phyloP scores from a whole-genome alignment of 2,329 filamentous ascomycete species.

The Aspergillus tubingensis region DNA sequence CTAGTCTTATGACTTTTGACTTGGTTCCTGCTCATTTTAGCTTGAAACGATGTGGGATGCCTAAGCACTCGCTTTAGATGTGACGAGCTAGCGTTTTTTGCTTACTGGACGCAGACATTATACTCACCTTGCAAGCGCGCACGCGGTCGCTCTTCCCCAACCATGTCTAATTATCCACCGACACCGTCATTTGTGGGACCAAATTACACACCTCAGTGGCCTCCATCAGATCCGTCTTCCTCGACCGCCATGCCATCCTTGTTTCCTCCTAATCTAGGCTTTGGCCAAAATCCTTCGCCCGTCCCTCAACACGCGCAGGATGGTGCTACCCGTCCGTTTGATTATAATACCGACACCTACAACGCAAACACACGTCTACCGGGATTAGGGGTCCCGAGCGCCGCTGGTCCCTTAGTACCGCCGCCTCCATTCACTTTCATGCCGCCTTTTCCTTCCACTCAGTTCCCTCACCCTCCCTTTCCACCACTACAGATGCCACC shows the following conservation, averaged over 20 bases:
- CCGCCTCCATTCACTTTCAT: conserved; percentile 34
- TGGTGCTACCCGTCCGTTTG: conserved; percentile 17
- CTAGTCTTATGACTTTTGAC: conserved; percentile 1
- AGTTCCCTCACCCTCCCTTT: conserved; percentile 33
- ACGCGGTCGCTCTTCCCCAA: conserved; percentile 9
- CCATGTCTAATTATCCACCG: conserved; percentile 53
- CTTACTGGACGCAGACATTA: conserved; percentile 9
- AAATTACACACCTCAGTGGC: conserved; percentile 41
- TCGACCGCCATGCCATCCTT: conserved; percentile 26
- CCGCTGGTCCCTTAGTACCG: conserved; percentile 24
- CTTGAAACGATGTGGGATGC: conserved; percentile 25
- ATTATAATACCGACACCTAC: conserved; percentile 28
- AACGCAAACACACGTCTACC: conserved; percentile 35
- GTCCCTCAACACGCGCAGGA: conserved; percentile 24
- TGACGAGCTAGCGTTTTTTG: conserved; percentile 8
- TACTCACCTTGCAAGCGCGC: background rate
- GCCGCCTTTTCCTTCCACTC: conserved; percentile 37
- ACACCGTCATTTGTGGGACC: conserved; percentile 46
- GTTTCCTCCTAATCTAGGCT: conserved; percentile 28
- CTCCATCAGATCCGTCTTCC: conserved; percentile 30
- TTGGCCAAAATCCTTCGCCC: conserved; percentile 28
- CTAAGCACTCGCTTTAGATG: conserved; percentile 13
- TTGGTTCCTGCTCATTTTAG: conserved; percentile 7
- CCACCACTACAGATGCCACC: conserved; percentile 33
- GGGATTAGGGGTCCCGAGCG: conserved; percentile 28